Percentiles rank a stretch among this genome's conserved stretches.
Evolutionary conservation across 148 eudicot genomes (phyloP).

Genomic region (Camellia japonica): DNA sequence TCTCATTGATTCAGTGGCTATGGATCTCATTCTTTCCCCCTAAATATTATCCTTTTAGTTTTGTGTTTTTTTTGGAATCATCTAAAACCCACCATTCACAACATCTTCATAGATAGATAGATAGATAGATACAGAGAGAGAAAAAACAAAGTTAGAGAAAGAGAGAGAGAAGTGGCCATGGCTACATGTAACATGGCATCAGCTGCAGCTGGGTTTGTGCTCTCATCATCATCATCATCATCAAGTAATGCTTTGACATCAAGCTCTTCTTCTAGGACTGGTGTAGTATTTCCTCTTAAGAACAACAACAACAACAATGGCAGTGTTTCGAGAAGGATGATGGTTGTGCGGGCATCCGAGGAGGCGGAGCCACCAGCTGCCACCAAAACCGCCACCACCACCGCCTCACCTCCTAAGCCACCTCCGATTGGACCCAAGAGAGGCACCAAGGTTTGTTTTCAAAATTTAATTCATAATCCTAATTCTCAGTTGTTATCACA

Average conservation of each 20-base stretch:
- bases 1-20: neutral
- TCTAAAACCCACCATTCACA: neutral
- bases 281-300: neutral
- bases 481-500: no score
- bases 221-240: neutral
- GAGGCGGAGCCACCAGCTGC: slow-evolving; percentile 14
- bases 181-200: slow-evolving; percentile 23
- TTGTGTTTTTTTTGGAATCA: neutral
- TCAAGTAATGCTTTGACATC: slow-evolving; percentile 7
- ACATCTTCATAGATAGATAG: neutral
- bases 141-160: neutral
- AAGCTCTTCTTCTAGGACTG: slow-evolving; percentile 3
- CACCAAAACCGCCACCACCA: slow-evolving; percentile 6
- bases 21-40: neutral
- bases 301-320: neutral
- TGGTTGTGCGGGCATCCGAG: slow-evolving; percentile 18
- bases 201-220: slow-evolving; percentile 16
- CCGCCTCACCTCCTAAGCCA: slow-evolving; percentile 7
- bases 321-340: slow-evolving; percentile 7
- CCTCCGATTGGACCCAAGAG: slow-evolving; percentile 29
- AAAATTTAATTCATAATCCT: no score
- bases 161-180: slow-evolving; percentile 9
- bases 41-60: neutral
- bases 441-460: slow-evolving; percentile 15
- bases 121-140: slow-evolving; percentile 4